A percentile compares a stretch with the other conserved stretches of the same genome.
phyloP scores from a whole-genome alignment of 2,329 filamentous ascomycete species.

The Fusarium incarnatum region DNA sequence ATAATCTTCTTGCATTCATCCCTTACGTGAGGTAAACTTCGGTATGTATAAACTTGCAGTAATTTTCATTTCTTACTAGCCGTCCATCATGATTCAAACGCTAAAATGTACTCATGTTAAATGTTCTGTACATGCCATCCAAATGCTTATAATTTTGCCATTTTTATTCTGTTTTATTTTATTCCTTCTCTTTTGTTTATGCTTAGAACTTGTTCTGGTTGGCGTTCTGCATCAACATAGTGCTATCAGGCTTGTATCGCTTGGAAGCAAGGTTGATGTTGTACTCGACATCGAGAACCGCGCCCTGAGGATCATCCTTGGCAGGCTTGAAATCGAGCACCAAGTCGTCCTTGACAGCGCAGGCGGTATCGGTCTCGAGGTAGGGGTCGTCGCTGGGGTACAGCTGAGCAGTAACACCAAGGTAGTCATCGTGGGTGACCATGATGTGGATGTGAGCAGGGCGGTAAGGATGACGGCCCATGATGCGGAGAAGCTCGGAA shows the following conservation, averaged over 20 bases:
- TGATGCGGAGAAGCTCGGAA: conserved; percentile 56
- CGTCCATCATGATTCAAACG: conserved; percentile 18
- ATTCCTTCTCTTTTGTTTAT: not conserved
- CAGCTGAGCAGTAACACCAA: conserved; percentile 79
- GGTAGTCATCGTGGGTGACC: conserved; percentile 73
- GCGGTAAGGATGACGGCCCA: conserved; percentile 62
- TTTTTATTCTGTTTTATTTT: not conserved
- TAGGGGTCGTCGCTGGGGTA: conserved; percentile 77
- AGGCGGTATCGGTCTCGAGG: conserved; percentile 62
- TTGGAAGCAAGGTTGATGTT: conserved; percentile 59
- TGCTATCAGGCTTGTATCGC: conserved; percentile 55
- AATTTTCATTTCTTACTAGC: conserved; percentile 5
- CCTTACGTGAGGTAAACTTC: not conserved
- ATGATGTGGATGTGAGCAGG: conserved; percentile 65
- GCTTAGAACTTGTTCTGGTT: conserved; percentile 45
- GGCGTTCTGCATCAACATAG: conserved; percentile 48
- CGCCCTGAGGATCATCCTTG: conserved; percentile 52
- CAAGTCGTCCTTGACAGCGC: conserved; percentile 66
- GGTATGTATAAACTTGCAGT: not conserved
- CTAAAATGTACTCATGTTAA: conserved; percentile 18
- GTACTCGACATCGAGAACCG: conserved; percentile 55
- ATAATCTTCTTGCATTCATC: not conserved
- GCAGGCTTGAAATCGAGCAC: conserved; percentile 63
- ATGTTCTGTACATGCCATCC: conserved; percentile 12
- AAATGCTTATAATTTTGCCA: not conserved